Evolutionary conservation across 1,284 basidiomycete species (phyloP).

Genomic region (Marasmius sp.): DNA sequence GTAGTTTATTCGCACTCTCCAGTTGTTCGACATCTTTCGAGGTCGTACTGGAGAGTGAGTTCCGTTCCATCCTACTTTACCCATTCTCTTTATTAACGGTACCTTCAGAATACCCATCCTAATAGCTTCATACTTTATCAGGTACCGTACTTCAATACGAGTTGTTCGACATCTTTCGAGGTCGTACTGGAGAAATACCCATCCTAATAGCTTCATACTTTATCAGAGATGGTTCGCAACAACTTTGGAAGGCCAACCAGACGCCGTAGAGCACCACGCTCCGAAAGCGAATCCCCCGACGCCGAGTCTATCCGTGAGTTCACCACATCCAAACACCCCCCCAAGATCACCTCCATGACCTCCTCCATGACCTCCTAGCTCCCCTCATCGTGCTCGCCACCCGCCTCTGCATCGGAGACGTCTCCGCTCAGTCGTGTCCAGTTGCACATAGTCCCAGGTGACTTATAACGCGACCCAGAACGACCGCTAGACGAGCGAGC

Average conservation of each 20-base stretch:
- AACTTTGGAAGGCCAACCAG: slow-evolving; percentile 22
- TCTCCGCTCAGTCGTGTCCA: slow-evolving; percentile 57
- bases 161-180: too few species aligned
- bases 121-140: too few species aligned
- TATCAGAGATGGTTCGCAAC: slow-evolving; percentile 42
- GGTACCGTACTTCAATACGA: too few species aligned
- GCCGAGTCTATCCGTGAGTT: slow-evolving; percentile 54
- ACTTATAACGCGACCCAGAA: slow-evolving; percentile 69
- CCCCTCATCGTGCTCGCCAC: slow-evolving; percentile 44
- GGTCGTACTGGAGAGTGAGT: too few species aligned
- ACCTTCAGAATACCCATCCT: too few species aligned
- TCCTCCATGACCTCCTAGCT: slow-evolving; percentile 49
- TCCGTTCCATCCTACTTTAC: too few species aligned
- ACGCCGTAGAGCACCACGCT: slow-evolving; percentile 63
- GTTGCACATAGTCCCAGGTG: slow-evolving; percentile 68
- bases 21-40: too few species aligned
- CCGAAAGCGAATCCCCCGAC: slow-evolving; percentile 34
- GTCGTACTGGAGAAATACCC: too few species aligned
- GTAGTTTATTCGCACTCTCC: too few species aligned
- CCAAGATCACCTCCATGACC: slow-evolving; percentile 60
- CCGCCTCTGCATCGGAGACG: slow-evolving; percentile 65
- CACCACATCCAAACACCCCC: not conserved
- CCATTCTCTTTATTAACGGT: too few species aligned
- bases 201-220: too few species aligned
- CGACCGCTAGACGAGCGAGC: slow-evolving; percentile 66